A percentile compares a stretch with the other conserved stretches of the same genome.
Evolutionary conservation across 495 filamentous ascomycete genomes (phyloP).

Genomic region (Bacidia gigantensis): DNA sequence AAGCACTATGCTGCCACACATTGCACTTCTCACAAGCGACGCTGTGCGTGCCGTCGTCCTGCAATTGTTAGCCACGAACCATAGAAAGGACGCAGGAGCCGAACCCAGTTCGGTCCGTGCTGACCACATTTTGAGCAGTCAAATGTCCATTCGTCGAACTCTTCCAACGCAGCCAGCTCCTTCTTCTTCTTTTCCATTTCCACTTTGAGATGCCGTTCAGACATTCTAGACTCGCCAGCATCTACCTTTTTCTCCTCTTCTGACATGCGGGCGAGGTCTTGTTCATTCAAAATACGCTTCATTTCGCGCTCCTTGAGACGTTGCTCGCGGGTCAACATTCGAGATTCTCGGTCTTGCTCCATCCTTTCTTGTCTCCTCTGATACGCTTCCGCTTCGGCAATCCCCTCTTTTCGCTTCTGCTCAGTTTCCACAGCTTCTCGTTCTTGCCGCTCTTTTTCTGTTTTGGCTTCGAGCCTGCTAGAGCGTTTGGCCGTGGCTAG

Average conservation of each 20-base stretch:
- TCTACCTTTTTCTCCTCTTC: conserved; percentile 60
- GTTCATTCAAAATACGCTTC: conserved; percentile 67
- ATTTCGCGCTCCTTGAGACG: conserved; percentile 70
- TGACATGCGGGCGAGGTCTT: conserved; percentile 63
- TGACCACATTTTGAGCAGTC: conserved; percentile 80
- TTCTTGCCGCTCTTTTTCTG: conserved; percentile 61
- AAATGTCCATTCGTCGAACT: conserved; percentile 85
- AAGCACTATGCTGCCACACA: conserved; percentile 92
- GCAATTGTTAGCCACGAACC: conserved; percentile 2
- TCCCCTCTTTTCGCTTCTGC: conserved; percentile 50
- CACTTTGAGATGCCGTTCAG: conserved; percentile 62
- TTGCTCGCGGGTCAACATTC: conserved; percentile 73
- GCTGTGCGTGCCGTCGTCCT: conserved; percentile 86
- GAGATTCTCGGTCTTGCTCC: conserved; percentile 65
- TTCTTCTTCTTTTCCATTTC: conserved; percentile 64
- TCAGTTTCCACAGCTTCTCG: conserved; percentile 60
- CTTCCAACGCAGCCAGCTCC: conserved; percentile 54
- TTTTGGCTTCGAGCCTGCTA: conserved; percentile 67
- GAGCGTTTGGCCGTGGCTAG: conserved; percentile 89
- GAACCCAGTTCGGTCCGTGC: conserved; percentile 65
- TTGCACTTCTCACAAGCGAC: conserved; percentile 92
- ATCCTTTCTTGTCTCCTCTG: conserved; percentile 52
- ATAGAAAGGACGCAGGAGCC: conserved; percentile 9
- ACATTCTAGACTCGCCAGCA: conserved; percentile 49
- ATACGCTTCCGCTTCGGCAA: conserved; percentile 51